These are phyloP conservation scores for Nicotiana obtusifolia DNA, from an alignment of 257 asterid species.

Conservation along the genomic window DNA sequence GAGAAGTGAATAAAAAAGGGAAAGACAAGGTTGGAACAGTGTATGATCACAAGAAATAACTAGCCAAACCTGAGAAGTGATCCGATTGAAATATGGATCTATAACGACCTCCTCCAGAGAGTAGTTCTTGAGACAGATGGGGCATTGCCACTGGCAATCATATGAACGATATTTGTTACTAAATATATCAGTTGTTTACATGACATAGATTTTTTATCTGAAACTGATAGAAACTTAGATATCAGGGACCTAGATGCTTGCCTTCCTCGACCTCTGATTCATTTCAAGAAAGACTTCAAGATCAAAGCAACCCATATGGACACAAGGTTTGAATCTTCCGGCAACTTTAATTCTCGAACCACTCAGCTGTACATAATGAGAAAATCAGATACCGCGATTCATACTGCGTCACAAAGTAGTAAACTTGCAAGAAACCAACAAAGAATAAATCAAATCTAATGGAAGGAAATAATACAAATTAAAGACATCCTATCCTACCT, in stretches of 20 bases:
- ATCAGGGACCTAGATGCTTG: slow-evolving; percentile 24
- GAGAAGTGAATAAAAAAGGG: neutral
- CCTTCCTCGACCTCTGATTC: slow-evolving; percentile 76
- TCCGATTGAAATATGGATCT: slow-evolving; percentile 80
- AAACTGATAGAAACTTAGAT: neutral
- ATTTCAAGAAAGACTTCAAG: slow-evolving; percentile 72
- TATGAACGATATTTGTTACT: neutral
- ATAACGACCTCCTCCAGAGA: slow-evolving; percentile 71
- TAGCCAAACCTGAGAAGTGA: slow-evolving; percentile 60
- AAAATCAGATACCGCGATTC: neutral
- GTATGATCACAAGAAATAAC: neutral
- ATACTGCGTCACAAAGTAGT: neutral
- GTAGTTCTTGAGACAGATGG: slow-evolving; percentile 83
- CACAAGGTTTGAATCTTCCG: slow-evolving; percentile 66
- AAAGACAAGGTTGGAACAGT: neutral
- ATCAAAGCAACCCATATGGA: slow-evolving; percentile 85
- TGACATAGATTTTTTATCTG: neutral
- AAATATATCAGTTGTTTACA: neutral
- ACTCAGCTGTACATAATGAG: slow-evolving; percentile 47
- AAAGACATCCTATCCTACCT: too few relatives aligned
- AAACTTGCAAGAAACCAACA: too few relatives aligned
- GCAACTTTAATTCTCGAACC: slow-evolving; percentile 76
- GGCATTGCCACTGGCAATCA: slow-evolving; percentile 90
- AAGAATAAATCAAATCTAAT: too few relatives aligned
- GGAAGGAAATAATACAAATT: too few relatives aligned